These are phyloP conservation scores for Sistotremastrum suecicum DNA, from an alignment of 768 basidiomycete species.

Conservation along the genomic window DNA sequence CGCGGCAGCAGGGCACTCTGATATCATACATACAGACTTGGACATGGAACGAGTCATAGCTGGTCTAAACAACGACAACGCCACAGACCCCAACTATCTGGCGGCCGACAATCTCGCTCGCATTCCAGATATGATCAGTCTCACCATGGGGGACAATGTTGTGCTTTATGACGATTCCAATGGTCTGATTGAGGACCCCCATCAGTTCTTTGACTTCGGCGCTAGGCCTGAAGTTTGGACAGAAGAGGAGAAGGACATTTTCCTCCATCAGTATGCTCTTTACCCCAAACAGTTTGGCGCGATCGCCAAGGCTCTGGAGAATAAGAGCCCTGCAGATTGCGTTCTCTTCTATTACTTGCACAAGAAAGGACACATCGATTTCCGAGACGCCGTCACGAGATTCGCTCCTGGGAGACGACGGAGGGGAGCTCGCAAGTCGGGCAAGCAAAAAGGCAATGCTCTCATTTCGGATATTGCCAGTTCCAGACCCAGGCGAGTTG, in stretches of 20 bases:
- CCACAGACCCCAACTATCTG: slow-evolving; percentile 85
- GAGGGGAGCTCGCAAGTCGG: slow-evolving; percentile 34
- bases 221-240: slow-evolving; percentile 83
- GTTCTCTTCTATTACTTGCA: slow-evolving; percentile 90
- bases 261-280: slow-evolving; percentile 67
- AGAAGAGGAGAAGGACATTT: slow-evolving; percentile 63
- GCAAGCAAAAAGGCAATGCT: slow-evolving; percentile 72
- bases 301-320: slow-evolving; percentile 63
- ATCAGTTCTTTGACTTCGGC: slow-evolving; percentile 57
- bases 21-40: slow-evolving; percentile 85
- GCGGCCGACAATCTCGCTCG: slow-evolving; percentile 71
- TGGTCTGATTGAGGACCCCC: slow-evolving; percentile 61
- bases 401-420: slow-evolving; percentile 53
- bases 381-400: slow-evolving; percentile 58
- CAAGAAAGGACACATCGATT: slow-evolving; percentile 81
- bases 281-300: slow-evolving; percentile 94
- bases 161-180: slow-evolving; percentile 77
- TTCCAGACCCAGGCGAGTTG: slow-evolving; percentile 1
- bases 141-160: slow-evolving; percentile 43
- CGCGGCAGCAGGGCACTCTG: slow-evolving; percentile 49
- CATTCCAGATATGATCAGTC: slow-evolving; percentile 84
- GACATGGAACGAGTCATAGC: slow-evolving; percentile 97
- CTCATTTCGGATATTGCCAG: slow-evolving; percentile 57
- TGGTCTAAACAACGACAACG: slow-evolving; percentile 82
- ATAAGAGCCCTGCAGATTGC: slow-evolving; percentile 82